Conservation (phyloP, 495 filamentous ascomycete genomes). For the Pyrenula massariospora region DNA sequence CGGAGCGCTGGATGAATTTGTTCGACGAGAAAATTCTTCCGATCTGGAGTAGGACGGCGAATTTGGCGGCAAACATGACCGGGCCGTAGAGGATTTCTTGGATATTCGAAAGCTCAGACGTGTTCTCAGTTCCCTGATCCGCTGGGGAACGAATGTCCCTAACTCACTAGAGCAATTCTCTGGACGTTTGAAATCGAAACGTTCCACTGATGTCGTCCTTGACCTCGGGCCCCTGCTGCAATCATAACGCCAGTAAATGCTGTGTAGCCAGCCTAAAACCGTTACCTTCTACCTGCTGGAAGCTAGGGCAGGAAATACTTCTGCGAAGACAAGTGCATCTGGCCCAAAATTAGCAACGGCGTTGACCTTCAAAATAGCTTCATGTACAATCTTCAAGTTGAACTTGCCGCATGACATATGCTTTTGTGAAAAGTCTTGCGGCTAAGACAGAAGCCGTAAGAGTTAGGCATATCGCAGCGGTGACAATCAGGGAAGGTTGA, state of each 20-base stretch:
- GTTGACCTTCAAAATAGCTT: conserved; percentile 6
- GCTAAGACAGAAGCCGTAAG: not conserved
- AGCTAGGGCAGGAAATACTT: not conserved
- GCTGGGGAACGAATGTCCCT: not conserved
- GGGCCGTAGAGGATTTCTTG: not conserved
- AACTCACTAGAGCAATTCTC: conserved; percentile 7
- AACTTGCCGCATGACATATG: not conserved
- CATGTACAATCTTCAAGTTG: not conserved
- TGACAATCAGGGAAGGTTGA: conserved; percentile 7
- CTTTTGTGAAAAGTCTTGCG: not conserved
- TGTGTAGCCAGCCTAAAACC: not conserved
- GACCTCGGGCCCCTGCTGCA: not conserved
- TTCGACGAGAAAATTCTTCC: not conserved
- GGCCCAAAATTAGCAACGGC: not conserved
- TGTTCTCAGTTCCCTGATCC: too few species aligned
- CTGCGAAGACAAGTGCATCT: not conserved
- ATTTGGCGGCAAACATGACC: not conserved
- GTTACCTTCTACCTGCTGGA: not conserved
- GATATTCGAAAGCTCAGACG: not conserved
- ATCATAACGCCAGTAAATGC: not conserved
- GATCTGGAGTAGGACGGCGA: not conserved
- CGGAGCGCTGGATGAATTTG: conserved; percentile 1
- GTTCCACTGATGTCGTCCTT: not conserved
- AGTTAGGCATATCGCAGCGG: not conserved
- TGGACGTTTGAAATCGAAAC: not conserved